These are phyloP conservation scores for Rosa hybrid DNA, from an alignment of 331 rosid genomes.

Conservation along the genomic window DNA sequence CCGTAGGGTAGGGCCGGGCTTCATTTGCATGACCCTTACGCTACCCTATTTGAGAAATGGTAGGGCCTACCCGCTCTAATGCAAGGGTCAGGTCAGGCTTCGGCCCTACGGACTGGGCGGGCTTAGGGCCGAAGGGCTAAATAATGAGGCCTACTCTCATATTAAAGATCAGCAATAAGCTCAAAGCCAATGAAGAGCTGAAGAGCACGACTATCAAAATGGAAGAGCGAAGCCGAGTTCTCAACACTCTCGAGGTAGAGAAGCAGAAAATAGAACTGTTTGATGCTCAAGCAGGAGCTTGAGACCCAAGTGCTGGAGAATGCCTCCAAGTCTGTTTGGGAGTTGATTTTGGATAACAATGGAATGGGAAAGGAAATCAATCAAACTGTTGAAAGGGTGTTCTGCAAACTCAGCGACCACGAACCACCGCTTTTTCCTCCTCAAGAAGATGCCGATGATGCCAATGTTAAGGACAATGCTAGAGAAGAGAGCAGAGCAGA, in stretches of 20 bases:
- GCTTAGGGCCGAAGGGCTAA: too few species aligned
- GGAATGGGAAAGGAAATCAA: slow-evolving; percentile 88
- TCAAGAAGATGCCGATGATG: slow-evolving; percentile 34
- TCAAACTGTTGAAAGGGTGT: slow-evolving; percentile 79
- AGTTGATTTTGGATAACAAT: slow-evolving; percentile 69
- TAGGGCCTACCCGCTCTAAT: too few species aligned
- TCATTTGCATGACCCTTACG: too few species aligned
- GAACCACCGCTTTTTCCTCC: slow-evolving; percentile 82
- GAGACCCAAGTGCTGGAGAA: slow-evolving; percentile 89
- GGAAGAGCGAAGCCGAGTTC: slow-evolving; percentile 95
- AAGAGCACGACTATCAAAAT: slow-evolving; percentile 85
- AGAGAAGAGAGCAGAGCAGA: too few species aligned
- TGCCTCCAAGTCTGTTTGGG: slow-evolving; percentile 98
- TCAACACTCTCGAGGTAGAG: slow-evolving; percentile 88
- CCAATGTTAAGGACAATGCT: neutral
- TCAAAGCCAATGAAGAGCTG: slow-evolving; percentile 96
- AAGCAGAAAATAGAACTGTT: slow-evolving; percentile 92
- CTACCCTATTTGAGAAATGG: too few species aligned
- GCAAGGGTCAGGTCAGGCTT: too few species aligned
- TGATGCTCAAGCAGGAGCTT: slow-evolving; percentile 84
- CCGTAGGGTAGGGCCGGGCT: too few species aligned
- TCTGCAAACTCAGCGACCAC: slow-evolving; percentile 80
- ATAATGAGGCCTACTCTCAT: slow-evolving; percentile 41
- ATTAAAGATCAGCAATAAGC: slow-evolving; percentile 97
- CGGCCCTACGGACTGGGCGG: too few species aligned